phyloP scores from a whole-genome alignment of 148 eudicot species.

The Beta vulgaris region DNA sequence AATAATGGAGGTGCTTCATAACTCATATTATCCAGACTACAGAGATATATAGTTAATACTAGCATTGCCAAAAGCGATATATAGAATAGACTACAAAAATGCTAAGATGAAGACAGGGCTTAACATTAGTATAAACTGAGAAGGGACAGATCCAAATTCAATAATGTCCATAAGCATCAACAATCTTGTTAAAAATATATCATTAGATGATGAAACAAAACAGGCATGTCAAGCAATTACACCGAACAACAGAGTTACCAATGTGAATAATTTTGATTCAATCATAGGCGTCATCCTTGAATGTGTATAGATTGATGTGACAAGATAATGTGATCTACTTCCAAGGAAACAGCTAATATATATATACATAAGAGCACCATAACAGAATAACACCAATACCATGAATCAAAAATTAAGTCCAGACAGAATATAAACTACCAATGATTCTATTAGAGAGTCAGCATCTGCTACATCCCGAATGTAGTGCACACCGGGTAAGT shows the following conservation, averaged over 20 bases:
- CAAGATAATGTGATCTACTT: neutral
- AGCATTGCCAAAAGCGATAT: neutral
- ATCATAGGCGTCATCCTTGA: neutral
- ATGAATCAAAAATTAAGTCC: neutral
- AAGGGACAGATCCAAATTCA: neutral
- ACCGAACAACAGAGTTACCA: neutral
- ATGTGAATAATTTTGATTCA: neutral
- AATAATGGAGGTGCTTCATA: neutral
- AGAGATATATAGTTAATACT: neutral
- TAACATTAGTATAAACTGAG: neutral
- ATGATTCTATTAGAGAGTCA: constrained; percentile 70
- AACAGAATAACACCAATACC: neutral
- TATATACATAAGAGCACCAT: neutral
- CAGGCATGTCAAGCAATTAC: neutral
- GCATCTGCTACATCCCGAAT: constrained; percentile 96
- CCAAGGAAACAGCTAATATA: neutral
- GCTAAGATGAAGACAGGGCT: neutral
- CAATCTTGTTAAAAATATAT: neutral
- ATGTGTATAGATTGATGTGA: neutral
- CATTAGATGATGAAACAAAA: neutral
- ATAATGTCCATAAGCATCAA: neutral
- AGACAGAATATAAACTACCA: constrained; percentile 43
- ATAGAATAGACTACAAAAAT: neutral
- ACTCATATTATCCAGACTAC: neutral
- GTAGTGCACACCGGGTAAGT: constrained; percentile 90